A percentile compares a stretch with the other conserved stretches of the same genome.
phyloP scores from a whole-genome alignment of 2,329 filamentous ascomycete species.

The Arthrobotrys sphaeroides region DNA sequence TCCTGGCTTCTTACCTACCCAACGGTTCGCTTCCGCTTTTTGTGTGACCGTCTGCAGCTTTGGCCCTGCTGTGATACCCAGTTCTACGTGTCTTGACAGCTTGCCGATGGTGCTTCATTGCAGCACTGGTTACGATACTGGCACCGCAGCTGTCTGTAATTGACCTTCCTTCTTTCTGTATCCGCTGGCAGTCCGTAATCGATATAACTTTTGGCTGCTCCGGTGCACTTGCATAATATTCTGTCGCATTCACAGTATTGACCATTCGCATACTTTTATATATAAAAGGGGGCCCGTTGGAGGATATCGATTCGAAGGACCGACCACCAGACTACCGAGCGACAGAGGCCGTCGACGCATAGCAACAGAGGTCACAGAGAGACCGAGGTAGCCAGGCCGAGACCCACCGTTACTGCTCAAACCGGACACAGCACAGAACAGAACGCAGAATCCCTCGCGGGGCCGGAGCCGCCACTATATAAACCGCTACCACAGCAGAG shows the following conservation, averaged over 20 bases:
- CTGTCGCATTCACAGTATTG: not conserved
- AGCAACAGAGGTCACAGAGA: no score
- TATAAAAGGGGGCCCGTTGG: no score
- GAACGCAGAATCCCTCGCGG: not conserved
- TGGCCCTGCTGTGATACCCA: conserved; percentile 50
- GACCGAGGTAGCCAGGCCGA: no score
- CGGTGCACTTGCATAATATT: not conserved
- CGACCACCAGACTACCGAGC: no score
- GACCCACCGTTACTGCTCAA: not conserved
- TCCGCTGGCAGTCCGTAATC: not conserved
- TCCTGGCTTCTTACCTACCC: conserved; percentile 24
- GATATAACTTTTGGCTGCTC: not conserved
- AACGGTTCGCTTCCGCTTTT: conserved; percentile 46
- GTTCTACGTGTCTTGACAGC: conserved; percentile 54
- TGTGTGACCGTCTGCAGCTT: conserved; percentile 46
- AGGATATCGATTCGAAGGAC: no score
- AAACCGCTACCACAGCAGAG: not conserved
- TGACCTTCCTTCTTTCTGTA: not conserved
- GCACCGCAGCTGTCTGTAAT: not conserved
- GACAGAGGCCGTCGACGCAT: no score
- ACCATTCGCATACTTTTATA: not conserved
- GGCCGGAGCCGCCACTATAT: not conserved
- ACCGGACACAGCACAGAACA: not conserved
- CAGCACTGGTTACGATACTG: conserved; percentile 5
- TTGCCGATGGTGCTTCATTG: conserved; percentile 30